Conservation (phyloP, 208 protist species). For the Leishmania tarentolae region DNA sequence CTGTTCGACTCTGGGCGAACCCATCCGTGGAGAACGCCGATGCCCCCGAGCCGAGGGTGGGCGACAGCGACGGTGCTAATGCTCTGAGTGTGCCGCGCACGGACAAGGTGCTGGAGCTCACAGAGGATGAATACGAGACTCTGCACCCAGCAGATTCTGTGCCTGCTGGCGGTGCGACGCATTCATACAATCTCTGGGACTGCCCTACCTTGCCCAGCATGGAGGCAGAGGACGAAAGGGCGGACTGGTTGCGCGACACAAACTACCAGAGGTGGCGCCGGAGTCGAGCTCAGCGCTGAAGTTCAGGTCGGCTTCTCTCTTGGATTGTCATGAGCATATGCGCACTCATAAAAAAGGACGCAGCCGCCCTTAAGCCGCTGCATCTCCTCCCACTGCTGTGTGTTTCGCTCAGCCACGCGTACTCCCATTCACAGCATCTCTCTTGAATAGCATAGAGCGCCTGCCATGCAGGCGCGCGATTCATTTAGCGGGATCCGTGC, state of each 20-base stretch:
- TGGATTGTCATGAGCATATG: background rate
- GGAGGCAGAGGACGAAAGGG: conserved; percentile 1
- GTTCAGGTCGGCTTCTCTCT: background rate
- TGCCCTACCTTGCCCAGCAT: background rate
- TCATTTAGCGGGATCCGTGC: background rate
- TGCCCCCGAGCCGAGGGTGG: background rate
- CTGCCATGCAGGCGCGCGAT: background rate
- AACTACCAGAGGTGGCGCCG: conserved; percentile 27
- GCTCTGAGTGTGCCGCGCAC: background rate
- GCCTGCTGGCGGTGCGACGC: background rate
- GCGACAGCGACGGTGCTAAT: too few relatives aligned
- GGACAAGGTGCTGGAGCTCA: conserved; percentile 20
- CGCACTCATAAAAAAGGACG: background rate
- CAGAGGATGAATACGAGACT: conserved; percentile 34
- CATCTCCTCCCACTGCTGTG: background rate
- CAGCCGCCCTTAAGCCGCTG: background rate
- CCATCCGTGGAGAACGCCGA: background rate
- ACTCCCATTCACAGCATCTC: background rate
- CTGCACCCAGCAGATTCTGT: background rate
- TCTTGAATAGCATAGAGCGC: background rate
- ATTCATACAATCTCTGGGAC: too few relatives aligned
- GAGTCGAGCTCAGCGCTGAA: conserved; percentile 1
- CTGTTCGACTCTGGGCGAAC: conserved; percentile 9
- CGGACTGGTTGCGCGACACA: conserved; percentile 22
- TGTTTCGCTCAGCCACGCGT: background rate